Percentiles rank a stretch among this genome's conserved stretches.
phyloP scores from a whole-genome alignment of 768 basidiomycete genomes.

The Xanthoconium stramineum region DNA sequence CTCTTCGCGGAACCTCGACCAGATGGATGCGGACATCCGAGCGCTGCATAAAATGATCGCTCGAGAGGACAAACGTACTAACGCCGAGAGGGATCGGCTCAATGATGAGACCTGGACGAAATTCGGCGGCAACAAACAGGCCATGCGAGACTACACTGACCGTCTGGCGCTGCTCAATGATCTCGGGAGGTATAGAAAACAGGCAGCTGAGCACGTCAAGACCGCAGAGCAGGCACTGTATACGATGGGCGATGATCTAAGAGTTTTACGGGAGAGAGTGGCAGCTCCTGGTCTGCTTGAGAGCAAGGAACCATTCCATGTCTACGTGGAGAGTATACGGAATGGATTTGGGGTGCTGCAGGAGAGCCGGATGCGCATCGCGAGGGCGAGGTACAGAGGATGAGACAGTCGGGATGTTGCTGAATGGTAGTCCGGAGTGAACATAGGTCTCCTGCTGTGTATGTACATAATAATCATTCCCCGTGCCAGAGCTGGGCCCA shows the following conservation, averaged over 20 bases:
- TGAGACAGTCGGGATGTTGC: slow-evolving; percentile 24
- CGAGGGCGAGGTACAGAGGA: slow-evolving; percentile 49
- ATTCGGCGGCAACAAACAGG: slow-evolving; percentile 57
- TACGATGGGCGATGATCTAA: slow-evolving; percentile 69
- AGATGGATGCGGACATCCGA: slow-evolving; percentile 58
- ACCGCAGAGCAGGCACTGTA: slow-evolving; percentile 59
- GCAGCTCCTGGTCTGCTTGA: slow-evolving; percentile 63
- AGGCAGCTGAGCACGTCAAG: slow-evolving; percentile 64
- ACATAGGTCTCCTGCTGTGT: too few relatives aligned
- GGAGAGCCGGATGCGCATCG: slow-evolving; percentile 49
- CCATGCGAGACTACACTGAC: slow-evolving; percentile 46
- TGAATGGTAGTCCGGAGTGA: slow-evolving; percentile 15
- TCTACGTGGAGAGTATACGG: slow-evolving; percentile 72
- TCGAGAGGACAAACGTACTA: slow-evolving; percentile 52
- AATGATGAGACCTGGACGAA: slow-evolving; percentile 67
- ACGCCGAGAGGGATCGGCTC: slow-evolving; percentile 47
- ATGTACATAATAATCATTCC: too few relatives aligned
- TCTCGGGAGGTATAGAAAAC: slow-evolving; percentile 54
- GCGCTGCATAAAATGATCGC: slow-evolving; percentile 55
- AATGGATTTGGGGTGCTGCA: slow-evolving; percentile 54
- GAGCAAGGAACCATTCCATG: slow-evolving; percentile 60
- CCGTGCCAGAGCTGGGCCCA: too few relatives aligned
- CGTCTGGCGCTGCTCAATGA: slow-evolving; percentile 54
- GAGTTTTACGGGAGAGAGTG: slow-evolving; percentile 70
- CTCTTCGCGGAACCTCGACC: slow-evolving; percentile 52